Evolutionary conservation across 2,329 filamentous ascomycete species (phyloP).

Genomic region (Epichloe elymi): DNA sequence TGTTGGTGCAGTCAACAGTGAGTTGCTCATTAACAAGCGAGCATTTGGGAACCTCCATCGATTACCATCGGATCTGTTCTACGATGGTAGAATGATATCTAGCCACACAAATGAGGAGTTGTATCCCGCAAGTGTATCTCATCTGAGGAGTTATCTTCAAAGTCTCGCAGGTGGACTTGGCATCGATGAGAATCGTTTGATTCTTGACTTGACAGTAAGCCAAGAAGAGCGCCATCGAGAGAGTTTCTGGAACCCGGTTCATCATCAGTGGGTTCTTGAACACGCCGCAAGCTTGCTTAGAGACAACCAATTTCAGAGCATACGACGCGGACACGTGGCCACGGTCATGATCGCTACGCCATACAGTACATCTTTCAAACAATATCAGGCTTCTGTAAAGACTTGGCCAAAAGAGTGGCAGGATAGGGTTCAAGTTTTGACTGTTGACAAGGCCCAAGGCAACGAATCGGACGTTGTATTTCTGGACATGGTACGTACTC

Average conservation of each 20-base stretch:
- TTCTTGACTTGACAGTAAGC: constrained; percentile 19
- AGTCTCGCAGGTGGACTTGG: constrained; percentile 9
- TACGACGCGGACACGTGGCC: constrained; percentile 17
- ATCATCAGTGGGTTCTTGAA: constrained; percentile 24
- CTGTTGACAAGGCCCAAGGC: constrained; percentile 32
- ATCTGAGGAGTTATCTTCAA: constrained; percentile 19
- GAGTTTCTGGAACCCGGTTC: constrained; percentile 28
- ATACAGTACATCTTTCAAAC: constrained; percentile 24
- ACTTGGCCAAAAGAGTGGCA: constrained; percentile 15
- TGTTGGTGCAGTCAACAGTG: constrained; percentile 18
- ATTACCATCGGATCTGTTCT: constrained; percentile 29
- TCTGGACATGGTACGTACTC: constrained; percentile 31
- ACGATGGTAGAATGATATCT: constrained; percentile 25
- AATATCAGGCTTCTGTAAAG: constrained; percentile 21
- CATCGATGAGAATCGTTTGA: constrained; percentile 22
- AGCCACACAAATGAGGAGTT: constrained; percentile 10
- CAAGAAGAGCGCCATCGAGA: constrained; percentile 15
- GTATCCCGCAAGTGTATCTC: constrained; percentile 15
- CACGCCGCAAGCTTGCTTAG: constrained; percentile 16
- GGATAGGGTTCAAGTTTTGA: constrained; percentile 25
- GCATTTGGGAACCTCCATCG: constrained; percentile 25
- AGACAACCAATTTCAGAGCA: constrained; percentile 1
- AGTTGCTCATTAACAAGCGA: constrained; percentile 24
- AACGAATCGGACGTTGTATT: constrained; percentile 35
- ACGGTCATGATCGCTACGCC: constrained; percentile 31